phyloP scores from a whole-genome alignment of 371 early-diverging fungal genomes.

The Mucor piriformis region DNA sequence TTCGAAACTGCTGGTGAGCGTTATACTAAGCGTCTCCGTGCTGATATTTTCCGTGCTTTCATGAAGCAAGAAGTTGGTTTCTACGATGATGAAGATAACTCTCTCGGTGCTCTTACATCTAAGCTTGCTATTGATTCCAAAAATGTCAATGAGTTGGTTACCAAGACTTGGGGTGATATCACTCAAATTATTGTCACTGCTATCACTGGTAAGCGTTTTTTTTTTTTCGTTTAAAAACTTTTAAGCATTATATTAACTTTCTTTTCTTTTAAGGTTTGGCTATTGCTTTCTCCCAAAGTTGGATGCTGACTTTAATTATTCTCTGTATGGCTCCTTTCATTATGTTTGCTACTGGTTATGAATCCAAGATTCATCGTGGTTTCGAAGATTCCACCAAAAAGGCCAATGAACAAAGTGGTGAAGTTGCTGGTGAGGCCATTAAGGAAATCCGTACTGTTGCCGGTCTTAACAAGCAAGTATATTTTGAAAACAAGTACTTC shows the following conservation, averaged over 20 bases:
- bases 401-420: constrained; percentile 72
- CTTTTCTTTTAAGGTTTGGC: constrained; percentile 25
- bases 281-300: constrained; percentile 55
- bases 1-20: constrained; percentile 61
- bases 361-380: constrained; percentile 52
- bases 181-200: constrained; percentile 59
- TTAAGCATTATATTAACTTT: constrained; percentile 1
- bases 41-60: constrained; percentile 59
- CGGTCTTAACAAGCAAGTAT: constrained; percentile 76
- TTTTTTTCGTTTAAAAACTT: constrained; percentile 22
- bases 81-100: constrained; percentile 85
- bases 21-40: constrained; percentile 65
- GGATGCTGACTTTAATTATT: constrained; percentile 65
- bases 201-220: constrained; percentile 21
- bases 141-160: constrained; percentile 68
- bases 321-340: constrained; percentile 59
- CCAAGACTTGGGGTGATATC: constrained; percentile 66
- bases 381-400: constrained; percentile 64
- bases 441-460: constrained; percentile 88
- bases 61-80: constrained; percentile 85
- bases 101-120: constrained; percentile 82
- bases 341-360: constrained; percentile 47
- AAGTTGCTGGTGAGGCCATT: constrained; percentile 85
- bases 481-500: constrained; percentile 65
- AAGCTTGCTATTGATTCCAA: constrained; percentile 84